These are phyloP conservation scores for Coniochaeta sp. DNA, from an alignment of 2,329 filamentous ascomycete species.

Conservation along the genomic window DNA sequence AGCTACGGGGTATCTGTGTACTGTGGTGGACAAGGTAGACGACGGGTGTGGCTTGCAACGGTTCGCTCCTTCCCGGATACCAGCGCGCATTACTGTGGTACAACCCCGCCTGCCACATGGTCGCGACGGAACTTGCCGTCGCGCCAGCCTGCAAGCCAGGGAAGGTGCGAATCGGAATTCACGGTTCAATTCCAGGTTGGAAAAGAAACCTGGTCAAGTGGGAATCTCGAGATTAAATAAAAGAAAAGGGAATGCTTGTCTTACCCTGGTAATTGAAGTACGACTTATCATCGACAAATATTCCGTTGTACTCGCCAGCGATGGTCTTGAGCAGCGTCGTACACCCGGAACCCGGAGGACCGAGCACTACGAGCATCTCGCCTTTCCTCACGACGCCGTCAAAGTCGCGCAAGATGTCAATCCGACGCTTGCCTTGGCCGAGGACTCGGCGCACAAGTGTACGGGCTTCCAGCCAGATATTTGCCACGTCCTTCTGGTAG, in stretches of 20 bases:
- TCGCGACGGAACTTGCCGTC: neutral
- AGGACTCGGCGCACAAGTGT: constrained; percentile 40
- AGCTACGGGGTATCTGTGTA: no score
- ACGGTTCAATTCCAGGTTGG: neutral
- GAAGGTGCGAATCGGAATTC: neutral
- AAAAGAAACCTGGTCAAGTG: neutral
- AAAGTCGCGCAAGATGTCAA: constrained; percentile 61
- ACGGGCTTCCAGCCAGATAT: constrained; percentile 46
- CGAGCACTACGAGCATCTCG: constrained; percentile 70
- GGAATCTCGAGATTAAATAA: neutral
- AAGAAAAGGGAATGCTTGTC: constrained; percentile 4
- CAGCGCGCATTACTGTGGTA: neutral
- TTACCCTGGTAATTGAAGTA: constrained; percentile 77
- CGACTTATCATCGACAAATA: constrained; percentile 61
- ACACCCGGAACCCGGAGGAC: constrained; percentile 67
- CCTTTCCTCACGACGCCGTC: constrained; percentile 62
- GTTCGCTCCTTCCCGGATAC: neutral
- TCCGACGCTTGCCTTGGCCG: constrained; percentile 44
- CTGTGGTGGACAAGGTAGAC: neutral
- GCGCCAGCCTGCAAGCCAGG: neutral
- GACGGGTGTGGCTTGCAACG: neutral
- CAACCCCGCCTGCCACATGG: neutral
- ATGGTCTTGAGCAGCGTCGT: constrained; percentile 81
- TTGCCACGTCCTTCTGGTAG: constrained; percentile 61
- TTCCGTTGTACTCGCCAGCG: constrained; percentile 74